Conservation (phyloP, 2,329 filamentous ascomycete species). For the Colletotrichum falcatum region DNA sequence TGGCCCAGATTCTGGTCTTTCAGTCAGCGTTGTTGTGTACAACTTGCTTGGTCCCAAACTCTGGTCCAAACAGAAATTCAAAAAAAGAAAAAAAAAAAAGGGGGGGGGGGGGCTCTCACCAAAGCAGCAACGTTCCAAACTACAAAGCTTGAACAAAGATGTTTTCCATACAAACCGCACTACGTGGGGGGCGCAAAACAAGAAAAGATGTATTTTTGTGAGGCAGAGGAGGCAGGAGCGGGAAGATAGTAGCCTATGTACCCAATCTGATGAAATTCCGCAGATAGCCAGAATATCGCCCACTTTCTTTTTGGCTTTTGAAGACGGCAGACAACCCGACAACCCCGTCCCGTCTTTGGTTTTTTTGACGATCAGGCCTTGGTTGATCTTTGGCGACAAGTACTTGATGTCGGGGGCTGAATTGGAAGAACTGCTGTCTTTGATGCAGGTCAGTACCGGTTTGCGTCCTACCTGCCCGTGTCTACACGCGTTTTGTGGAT, state of each 20-base stretch:
- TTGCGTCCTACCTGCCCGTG: background rate
- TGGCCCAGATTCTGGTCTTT: background rate
- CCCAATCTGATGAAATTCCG: background rate
- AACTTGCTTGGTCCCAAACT: background rate
- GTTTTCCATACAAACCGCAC: too few species aligned
- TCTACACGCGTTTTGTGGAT: background rate
- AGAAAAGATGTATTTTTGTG: background rate
- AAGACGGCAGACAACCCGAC: constrained; percentile 38
- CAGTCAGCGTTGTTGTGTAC: background rate
- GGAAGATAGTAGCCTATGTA: constrained; percentile 18
- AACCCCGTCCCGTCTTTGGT: constrained; percentile 30
- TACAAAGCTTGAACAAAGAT: background rate
- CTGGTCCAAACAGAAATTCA: too few species aligned
- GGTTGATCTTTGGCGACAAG: background rate
- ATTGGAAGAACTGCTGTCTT: background rate
- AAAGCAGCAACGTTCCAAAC: background rate
- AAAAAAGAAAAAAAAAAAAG: too few species aligned
- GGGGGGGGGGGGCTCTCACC: background rate
- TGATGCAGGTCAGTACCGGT: background rate
- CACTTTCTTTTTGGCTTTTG: constrained; percentile 35
- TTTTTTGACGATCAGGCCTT: background rate
- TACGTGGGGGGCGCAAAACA: background rate
- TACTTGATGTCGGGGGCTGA: background rate
- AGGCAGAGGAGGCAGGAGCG: background rate
- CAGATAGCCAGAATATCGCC: constrained; percentile 15